Evolutionary conservation across 345 rosid genomes (phyloP), one percentile per base, ranked within the genome.

Genomic region (Citrus trifoliata): DNA sequence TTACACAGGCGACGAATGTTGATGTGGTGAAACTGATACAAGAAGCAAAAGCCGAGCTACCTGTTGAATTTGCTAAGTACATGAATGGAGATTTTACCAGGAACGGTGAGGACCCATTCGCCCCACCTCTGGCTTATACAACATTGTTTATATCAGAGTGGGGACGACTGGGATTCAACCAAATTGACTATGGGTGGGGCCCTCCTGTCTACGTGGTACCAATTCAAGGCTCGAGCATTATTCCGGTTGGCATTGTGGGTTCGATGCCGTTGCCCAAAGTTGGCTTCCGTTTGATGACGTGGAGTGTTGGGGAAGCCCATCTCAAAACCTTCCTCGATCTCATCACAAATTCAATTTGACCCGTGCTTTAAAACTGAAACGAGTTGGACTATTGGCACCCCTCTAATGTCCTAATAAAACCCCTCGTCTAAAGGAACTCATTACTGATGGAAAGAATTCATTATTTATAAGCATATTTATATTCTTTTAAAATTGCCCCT

Each of bases 281-380:
- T 75, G 95, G 95, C 22, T 38, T 87, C 35, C 89, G 92, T n/a
- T 77, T 91, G 86, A 90, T 87, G 94, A 90, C 93, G 2, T 90
- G 95, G 98, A 86, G 92, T 38, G 89, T 91, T 24, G 84, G 86
- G 76, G 84, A 88, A 74, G 77, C 64, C 35, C 92, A 89, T 66
- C 84, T 83, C 10, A 80, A 58, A 37, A 78, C 77, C 13, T 87
- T 92, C 66, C n/a, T 84, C 14, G 53, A 84, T 76, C 85, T 69
- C 32, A 83, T 89, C 84, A 81, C 30, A 14, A 80, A 84, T 35
- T 30, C 76, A 13, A 51, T 80, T 70, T 84, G 79, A 76, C 2
- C 22, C 7, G 37, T 5, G 5, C 33, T 32, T 32, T 32, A 32
- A 32, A 32, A 32, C 33, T 32, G 33, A 32, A 32, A 30, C 4